Evolutionary conservation across 192 early-diverging fungal species (phyloP).

Genomic region (Coemansia sp.): DNA sequence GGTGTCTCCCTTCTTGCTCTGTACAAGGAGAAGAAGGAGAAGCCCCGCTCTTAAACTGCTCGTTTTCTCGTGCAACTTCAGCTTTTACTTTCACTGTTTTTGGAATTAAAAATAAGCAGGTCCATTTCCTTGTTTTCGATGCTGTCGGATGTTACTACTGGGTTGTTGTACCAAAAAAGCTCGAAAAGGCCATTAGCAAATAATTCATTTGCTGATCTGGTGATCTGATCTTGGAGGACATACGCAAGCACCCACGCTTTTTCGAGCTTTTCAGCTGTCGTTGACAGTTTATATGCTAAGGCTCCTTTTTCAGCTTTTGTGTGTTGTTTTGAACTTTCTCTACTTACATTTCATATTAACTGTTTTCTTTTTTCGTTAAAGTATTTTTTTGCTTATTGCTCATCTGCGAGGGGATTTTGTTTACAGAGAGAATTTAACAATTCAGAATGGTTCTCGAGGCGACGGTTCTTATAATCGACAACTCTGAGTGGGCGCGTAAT

Average conservation of each 20-base stretch:
- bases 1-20: slow-evolving; percentile 98
- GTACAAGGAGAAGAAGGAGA: slow-evolving; percentile 99
- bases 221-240: slow-evolving; percentile 12
- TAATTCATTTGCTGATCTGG: neutral
- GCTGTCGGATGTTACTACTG: too few relatives aligned
- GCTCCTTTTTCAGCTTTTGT: neutral
- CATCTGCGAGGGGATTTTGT: slow-evolving; percentile 2
- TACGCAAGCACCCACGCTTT: neutral
- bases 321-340: too few relatives aligned
- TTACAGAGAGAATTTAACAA: neutral
- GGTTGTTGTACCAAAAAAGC: too few relatives aligned
- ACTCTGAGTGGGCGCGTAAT: slow-evolving; percentile 99
- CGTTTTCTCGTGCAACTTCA: slow-evolving; percentile 8
- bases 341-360: neutral
- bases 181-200: too few relatives aligned
- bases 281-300: too few relatives aligned
- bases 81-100: neutral
- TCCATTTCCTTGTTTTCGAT: neutral
- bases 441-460: slow-evolving; percentile 86
- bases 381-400: neutral
- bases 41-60: slow-evolving; percentile 83
- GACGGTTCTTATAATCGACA: slow-evolving; percentile 88
- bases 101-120: slow-evolving; percentile 3
- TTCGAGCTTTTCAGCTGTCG: too few relatives aligned
- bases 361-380: slow-evolving; percentile 9